Evolutionary conservation across 148 eudicot genomes (phyloP).

Genomic region (Cornus florida): DNA sequence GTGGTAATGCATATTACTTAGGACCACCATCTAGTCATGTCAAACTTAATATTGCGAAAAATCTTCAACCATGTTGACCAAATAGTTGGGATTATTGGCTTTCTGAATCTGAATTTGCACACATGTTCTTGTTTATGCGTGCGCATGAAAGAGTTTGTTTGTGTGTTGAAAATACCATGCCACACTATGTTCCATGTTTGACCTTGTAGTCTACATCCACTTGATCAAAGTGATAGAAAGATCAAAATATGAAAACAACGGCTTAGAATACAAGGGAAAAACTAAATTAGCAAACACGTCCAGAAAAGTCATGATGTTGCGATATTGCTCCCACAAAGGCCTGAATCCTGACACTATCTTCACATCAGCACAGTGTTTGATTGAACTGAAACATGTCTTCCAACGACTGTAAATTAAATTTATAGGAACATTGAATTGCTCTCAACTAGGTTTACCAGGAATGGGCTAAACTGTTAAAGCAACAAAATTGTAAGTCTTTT

Average conservation of each 20-base stretch:
- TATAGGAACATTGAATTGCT: too few relatives aligned
- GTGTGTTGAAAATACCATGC: not conserved
- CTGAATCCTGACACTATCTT: not conserved
- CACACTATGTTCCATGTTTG: not conserved
- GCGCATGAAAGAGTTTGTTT: not conserved
- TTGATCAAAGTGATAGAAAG: not conserved
- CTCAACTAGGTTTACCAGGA: not conserved
- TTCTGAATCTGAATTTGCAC: not conserved
- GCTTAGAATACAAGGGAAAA: too few relatives aligned
- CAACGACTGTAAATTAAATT: too few relatives aligned
- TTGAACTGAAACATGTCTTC: not conserved
- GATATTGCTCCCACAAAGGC: not conserved
- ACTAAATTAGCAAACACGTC: not conserved
- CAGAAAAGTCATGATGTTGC: not conserved
- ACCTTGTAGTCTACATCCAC: constrained; percentile 5
- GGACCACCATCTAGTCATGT: not conserved
- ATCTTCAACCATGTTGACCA: not conserved
- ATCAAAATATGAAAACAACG: not conserved
- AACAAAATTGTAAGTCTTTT: not conserved
- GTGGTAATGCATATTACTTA: not conserved
- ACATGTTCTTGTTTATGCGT: too few relatives aligned
- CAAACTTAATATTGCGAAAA: not conserved
- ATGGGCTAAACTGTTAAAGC: not conserved
- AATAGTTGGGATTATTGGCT: too few relatives aligned
- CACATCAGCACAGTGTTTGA: not conserved